Conservation (phyloP, 306 rosid genomes). For the Quercus aquifolioides region DNA sequence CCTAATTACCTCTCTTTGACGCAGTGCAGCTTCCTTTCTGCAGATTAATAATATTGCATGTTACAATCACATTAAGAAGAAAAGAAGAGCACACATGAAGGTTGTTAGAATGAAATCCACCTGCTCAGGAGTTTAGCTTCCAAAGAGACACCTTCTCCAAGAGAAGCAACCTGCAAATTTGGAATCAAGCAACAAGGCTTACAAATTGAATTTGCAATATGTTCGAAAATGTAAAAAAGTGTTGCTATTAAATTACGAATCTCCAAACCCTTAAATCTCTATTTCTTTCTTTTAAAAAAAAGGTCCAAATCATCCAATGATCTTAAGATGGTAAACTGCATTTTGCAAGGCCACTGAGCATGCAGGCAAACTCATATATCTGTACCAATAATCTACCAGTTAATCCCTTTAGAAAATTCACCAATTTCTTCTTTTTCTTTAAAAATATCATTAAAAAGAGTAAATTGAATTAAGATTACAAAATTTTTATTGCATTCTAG, state of each 20-base stretch:
- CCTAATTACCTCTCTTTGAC: conserved; percentile 78
- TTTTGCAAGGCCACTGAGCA: background rate
- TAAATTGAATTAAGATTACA: background rate
- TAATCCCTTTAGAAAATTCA: background rate
- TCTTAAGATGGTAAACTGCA: background rate
- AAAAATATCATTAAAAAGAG: background rate
- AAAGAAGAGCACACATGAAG: conserved; percentile 24
- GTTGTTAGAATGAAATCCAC: conserved; percentile 38
- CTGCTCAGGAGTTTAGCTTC: conserved; percentile 99
- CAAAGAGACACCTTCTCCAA: conserved; percentile 93
- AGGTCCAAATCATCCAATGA: background rate
- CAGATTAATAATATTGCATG: conserved; percentile 23
- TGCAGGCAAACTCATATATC: background rate
- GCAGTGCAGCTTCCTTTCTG: conserved; percentile 93
- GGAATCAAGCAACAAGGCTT: conserved; percentile 17
- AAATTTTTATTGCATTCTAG: background rate
- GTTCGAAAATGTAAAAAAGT: background rate
- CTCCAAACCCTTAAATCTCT: background rate
- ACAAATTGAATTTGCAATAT: conserved; percentile 16
- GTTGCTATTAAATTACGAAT: background rate
- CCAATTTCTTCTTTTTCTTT: background rate
- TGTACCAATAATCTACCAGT: background rate
- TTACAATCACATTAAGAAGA: conserved; percentile 20
- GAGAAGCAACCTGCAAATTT: conserved; percentile 75
- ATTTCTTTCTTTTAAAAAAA: background rate